A percentile compares a stretch with the other conserved stretches of the same genome.
Conservation (phyloP, 306 rosid species). For the Cotoneaster glaucophyllus region DNA sequence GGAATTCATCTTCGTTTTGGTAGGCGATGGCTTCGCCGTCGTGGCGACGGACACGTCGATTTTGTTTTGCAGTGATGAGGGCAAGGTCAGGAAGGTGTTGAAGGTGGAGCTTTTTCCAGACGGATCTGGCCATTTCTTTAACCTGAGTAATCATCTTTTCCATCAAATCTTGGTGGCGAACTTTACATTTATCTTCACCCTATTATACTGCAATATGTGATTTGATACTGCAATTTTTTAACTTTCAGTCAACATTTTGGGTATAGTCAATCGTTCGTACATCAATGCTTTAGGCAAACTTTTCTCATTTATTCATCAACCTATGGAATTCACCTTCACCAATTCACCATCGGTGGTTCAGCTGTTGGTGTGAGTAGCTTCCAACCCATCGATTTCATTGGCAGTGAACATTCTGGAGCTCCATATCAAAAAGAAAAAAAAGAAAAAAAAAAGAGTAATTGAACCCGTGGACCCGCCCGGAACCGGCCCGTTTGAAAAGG, state of each 20-base stretch:
- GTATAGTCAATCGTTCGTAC: background rate
- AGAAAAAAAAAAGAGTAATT: too few relatives aligned
- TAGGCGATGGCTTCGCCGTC: too few relatives aligned
- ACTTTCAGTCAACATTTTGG: background rate
- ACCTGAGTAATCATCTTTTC: constrained; percentile 62
- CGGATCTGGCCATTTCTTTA: constrained; percentile 87
- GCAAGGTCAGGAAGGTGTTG: constrained; percentile 77
- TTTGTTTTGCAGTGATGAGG: constrained; percentile 75
- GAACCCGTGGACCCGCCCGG: too few relatives aligned
- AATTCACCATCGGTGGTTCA: too few relatives aligned
- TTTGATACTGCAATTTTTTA: background rate
- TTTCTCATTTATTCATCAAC: background rate
- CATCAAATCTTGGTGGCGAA: constrained; percentile 10
- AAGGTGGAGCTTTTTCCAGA: constrained; percentile 92
- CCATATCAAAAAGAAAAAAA: too few relatives aligned
- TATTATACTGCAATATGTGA: background rate
- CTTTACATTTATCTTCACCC: constrained; percentile 1
- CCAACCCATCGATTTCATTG: too few relatives aligned
- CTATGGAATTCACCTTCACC: too few relatives aligned
- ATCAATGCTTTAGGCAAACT: background rate
- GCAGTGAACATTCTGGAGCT: too few relatives aligned
- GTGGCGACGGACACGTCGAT: too few relatives aligned
- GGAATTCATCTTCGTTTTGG: too few relatives aligned
- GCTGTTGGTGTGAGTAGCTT: too few relatives aligned
- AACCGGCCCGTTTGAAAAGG: too few relatives aligned